phyloP scores from a whole-genome alignment of 2,329 filamentous ascomycete genomes.

The Pseudogymnoascus sp. region DNA sequence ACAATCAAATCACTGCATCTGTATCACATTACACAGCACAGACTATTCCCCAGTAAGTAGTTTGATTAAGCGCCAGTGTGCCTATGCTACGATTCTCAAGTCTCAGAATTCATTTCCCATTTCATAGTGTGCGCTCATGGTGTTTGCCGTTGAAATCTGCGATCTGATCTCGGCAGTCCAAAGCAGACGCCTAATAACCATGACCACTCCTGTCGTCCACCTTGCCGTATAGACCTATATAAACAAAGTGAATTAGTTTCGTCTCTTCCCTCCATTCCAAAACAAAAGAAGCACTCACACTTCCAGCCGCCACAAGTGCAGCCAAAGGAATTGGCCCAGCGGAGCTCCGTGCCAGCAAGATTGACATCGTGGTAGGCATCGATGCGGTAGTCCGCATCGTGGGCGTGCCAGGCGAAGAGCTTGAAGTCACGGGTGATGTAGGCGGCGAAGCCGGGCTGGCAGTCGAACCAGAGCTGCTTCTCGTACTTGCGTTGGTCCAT shows the following conservation, averaged over 20 bases:
- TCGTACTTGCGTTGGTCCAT: not conserved
- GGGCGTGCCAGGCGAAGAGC: not conserved
- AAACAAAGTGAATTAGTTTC: not conserved
- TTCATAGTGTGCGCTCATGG: not conserved
- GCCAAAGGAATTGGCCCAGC: not conserved
- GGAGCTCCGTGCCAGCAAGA: not conserved
- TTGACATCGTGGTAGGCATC: not conserved
- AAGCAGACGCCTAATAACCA: not conserved
- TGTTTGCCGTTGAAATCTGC: not conserved
- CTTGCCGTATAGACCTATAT: not conserved
- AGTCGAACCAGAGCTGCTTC: not conserved
- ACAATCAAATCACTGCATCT: not conserved
- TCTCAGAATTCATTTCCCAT: not conserved
- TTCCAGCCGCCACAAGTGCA: not conserved
- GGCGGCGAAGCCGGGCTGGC: not conserved
- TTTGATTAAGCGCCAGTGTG: constrained; percentile 1
- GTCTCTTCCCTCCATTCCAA: not conserved
- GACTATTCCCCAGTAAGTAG: not conserved
- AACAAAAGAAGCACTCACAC: not conserved
- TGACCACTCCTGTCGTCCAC: not conserved
- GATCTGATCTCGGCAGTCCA: not conserved
- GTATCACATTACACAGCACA: not conserved
- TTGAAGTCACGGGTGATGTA: not conserved
- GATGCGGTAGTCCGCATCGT: not conserved
- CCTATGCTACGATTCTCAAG: not conserved